These are phyloP conservation scores for Austroboletus eburneus DNA, from an alignment of 768 basidiomycete species.

Conservation along the genomic window DNA sequence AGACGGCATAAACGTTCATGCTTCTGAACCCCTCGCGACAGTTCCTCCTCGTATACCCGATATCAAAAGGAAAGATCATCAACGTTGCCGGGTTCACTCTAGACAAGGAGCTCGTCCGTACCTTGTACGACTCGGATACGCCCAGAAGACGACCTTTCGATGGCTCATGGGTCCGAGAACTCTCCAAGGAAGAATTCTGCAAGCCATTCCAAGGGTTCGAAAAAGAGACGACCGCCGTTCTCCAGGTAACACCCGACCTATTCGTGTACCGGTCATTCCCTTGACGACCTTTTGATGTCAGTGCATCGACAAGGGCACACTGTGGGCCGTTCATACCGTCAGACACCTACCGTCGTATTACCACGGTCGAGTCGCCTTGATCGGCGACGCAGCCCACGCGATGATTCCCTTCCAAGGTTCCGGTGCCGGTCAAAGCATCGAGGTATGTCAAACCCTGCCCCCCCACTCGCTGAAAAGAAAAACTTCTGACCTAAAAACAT, in stretches of 20 bases:
- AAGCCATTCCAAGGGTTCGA: slow-evolving; percentile 51
- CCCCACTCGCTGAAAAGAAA: no score
- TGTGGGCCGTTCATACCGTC: slow-evolving; percentile 64
- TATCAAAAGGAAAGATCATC: slow-evolving; percentile 52
- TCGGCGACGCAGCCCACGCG: slow-evolving; percentile 42
- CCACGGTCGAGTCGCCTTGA: slow-evolving; percentile 46
- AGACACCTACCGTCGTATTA: slow-evolving; percentile 48
- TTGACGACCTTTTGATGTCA: slow-evolving; percentile 20
- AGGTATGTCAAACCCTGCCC: slow-evolving; percentile 31
- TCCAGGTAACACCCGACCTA: slow-evolving; percentile 48
- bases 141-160: slow-evolving; percentile 13
- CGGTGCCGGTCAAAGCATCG: slow-evolving; percentile 42
- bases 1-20: background rate
- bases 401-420: slow-evolving; percentile 43
- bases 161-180: slow-evolving; percentile 46
- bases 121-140: slow-evolving; percentile 30
- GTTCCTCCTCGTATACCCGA: slow-evolving; percentile 62
- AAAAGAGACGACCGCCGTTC: slow-evolving; percentile 51
- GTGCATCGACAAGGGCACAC: slow-evolving; percentile 49
- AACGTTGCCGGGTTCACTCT: slow-evolving; percentile 60
- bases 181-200: slow-evolving; percentile 43
- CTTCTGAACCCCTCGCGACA: slow-evolving; percentile 22
- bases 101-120: slow-evolving; percentile 48
- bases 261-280: background rate
- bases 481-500: background rate